A percentile compares a stretch with the other conserved stretches of the same genome.
Evolutionary conservation across 148 eudicot species (phyloP).

Genomic region (Beta vulgaris): DNA sequence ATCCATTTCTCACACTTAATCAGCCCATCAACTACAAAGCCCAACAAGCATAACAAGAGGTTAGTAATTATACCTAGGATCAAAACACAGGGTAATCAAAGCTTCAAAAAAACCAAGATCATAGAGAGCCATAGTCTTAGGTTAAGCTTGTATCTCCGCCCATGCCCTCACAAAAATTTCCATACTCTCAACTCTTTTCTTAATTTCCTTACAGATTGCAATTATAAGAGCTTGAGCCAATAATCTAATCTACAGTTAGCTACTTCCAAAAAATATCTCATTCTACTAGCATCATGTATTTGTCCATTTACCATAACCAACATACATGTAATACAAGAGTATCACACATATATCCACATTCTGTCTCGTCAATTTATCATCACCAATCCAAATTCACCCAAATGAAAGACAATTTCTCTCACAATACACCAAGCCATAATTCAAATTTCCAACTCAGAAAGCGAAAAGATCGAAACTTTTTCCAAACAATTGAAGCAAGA

Average conservation of each 20-base stretch:
- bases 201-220: not conserved
- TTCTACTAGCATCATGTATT: not conserved
- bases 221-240: not conserved
- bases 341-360: not conserved
- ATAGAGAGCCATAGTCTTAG: not conserved
- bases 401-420: not conserved
- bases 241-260: not conserved
- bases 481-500: constrained; percentile 10
- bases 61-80: not conserved
- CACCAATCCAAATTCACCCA: constrained; percentile 9
- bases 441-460: constrained; percentile 10
- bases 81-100: not conserved
- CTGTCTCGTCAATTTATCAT: constrained; percentile 14
- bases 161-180: not conserved
- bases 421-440: not conserved
- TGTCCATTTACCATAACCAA: not conserved
- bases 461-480: not conserved
- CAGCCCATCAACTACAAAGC: constrained; percentile 58
- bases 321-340: not conserved
- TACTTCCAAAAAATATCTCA: not conserved
- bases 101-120: not conserved
- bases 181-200: not conserved
- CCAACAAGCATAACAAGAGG: constrained; percentile 10
- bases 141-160: not conserved
- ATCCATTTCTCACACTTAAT: constrained; percentile 84